phyloP scores from a whole-genome alignment of 768 basidiomycete genomes.

The Cyclocybe aegerita region DNA sequence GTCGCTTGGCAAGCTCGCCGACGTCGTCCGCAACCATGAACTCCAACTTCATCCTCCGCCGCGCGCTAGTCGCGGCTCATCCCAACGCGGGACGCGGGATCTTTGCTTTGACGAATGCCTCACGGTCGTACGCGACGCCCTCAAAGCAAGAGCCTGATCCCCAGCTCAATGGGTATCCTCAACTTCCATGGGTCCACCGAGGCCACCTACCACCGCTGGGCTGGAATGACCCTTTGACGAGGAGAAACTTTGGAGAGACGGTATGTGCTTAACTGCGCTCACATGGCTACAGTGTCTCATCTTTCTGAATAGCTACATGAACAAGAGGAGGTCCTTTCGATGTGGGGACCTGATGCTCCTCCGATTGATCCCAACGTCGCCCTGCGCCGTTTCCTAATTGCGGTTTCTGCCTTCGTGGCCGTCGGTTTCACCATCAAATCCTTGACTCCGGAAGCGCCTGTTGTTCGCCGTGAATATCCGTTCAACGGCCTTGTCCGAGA shows the following conservation, averaged over 20 bases:
- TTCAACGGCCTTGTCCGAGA: conserved; percentile 73
- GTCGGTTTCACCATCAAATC: conserved; percentile 62
- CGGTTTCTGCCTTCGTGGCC: conserved; percentile 57
- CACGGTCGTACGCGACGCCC: conserved; percentile 34
- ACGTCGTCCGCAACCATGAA: conserved; percentile 30
- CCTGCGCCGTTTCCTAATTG: conserved; percentile 63
- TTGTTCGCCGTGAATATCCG: conserved; percentile 74
- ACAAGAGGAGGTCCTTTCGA: conserved; percentile 75
- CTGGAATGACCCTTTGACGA: conserved; percentile 76
- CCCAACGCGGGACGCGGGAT: conserved; percentile 23
- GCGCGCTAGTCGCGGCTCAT: conserved; percentile 30
- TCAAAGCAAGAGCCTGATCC: conserved; percentile 50
- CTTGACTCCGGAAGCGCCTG: conserved; percentile 55
- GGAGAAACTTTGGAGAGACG: conserved; percentile 80
- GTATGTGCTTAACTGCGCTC: conserved; percentile 38
- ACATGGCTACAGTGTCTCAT: conserved; percentile 9
- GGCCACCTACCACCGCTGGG: conserved; percentile 63
- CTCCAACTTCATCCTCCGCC: conserved; percentile 38
- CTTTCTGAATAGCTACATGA: conserved; percentile 62
- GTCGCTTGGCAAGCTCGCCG: conserved; percentile 16
- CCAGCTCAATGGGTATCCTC: conserved; percentile 72
- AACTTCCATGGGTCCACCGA: conserved; percentile 64
- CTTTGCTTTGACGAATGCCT: conserved; percentile 7
- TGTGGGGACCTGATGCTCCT: conserved; percentile 86
- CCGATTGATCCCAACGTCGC: conserved; percentile 59